Conservation (phyloP, 1,139 yeast species). For the Diutina catenulata region DNA sequence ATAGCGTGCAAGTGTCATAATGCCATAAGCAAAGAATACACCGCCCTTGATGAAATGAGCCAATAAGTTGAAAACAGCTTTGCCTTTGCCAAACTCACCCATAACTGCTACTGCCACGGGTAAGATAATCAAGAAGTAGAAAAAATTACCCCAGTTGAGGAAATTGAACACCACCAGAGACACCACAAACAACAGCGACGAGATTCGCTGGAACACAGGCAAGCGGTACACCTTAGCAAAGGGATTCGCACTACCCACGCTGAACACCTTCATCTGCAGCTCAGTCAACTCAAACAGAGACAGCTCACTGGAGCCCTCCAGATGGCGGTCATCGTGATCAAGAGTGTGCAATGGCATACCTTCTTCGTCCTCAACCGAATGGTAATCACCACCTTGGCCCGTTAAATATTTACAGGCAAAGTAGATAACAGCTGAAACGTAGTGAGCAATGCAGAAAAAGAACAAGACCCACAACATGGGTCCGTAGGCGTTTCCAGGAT, state of each 20-base stretch:
- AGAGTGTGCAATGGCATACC: neutral
- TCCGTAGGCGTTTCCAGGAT: conserved; percentile 67
- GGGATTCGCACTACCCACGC: neutral
- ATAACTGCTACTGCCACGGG: conserved; percentile 74
- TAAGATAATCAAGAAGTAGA: conserved; percentile 46
- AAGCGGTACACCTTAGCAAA: conserved; percentile 6
- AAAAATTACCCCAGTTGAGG: conserved; percentile 56
- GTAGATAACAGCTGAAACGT: conserved; percentile 28
- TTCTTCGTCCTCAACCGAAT: conserved; percentile 2
- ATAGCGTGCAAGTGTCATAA: conserved; percentile 70
- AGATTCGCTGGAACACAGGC: conserved; percentile 9
- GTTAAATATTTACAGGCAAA: neutral
- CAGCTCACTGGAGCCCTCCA: neutral
- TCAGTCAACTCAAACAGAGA: conserved; percentile 4
- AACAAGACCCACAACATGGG: conserved; percentile 53
- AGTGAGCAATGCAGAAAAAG: conserved; percentile 41
- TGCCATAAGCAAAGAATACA: conserved; percentile 66
- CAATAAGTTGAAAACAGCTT: conserved; percentile 60
- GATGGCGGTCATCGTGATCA: neutral
- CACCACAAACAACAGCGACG: conserved; percentile 21
- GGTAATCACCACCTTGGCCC: neutral
- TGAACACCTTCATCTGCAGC: conserved; percentile 3
- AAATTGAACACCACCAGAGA: conserved; percentile 31
- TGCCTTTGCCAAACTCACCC: conserved; percentile 54
- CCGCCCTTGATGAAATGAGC: conserved; percentile 98